These are phyloP conservation scores for Murraya koenigii DNA, from an alignment of 345 rosid genomes.

Conservation along the genomic window DNA sequence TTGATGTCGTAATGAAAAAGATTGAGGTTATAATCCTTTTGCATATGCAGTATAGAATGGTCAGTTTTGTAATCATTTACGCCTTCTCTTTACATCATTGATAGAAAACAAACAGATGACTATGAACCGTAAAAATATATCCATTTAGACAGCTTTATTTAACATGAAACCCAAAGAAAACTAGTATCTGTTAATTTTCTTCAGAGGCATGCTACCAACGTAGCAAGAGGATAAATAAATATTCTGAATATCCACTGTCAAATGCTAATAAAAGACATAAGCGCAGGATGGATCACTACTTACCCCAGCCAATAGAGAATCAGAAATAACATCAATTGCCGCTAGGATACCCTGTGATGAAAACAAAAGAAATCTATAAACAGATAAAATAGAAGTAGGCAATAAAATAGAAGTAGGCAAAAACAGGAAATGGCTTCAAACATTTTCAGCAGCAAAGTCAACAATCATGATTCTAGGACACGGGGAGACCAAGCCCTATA, in stretches of 20 bases:
- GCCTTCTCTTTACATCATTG: background rate
- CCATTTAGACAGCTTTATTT: background rate
- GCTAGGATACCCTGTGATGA: constrained; percentile 87
- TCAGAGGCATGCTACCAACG: background rate
- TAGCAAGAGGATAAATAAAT: background rate
- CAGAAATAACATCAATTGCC: constrained; percentile 82
- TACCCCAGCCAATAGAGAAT: constrained; percentile 79
- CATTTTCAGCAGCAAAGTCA: background rate
- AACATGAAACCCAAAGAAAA: background rate
- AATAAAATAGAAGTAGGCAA: background rate
- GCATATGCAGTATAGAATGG: background rate
- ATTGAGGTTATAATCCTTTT: background rate
- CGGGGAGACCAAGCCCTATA: background rate
- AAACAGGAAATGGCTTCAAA: background rate
- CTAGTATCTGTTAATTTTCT: background rate
- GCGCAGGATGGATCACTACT: constrained; percentile 8
- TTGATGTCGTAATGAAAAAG: background rate
- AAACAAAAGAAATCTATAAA: background rate
- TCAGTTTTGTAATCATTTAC: background rate
- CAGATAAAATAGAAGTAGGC: background rate
- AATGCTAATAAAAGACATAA: background rate
- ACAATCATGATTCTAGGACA: background rate
- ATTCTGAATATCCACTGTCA: background rate
- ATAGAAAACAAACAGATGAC: background rate
- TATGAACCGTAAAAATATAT: background rate